phyloP scores from a whole-genome alignment of 345 rosid species.

The Cardamine chenopodiifolia region DNA sequence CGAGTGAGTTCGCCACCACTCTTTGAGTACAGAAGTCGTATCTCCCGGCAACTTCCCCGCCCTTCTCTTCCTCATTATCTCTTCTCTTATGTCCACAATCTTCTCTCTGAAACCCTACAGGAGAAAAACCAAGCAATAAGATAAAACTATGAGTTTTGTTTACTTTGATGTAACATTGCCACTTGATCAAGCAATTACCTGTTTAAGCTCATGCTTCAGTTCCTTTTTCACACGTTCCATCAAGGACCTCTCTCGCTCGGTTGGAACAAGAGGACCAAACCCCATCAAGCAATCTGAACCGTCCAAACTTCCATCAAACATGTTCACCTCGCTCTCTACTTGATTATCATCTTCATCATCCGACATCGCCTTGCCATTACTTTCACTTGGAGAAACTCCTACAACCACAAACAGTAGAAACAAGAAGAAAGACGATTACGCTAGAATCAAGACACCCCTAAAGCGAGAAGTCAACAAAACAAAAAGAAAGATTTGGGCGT shows the following conservation, averaged over 20 bases:
- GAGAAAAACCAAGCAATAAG: background rate
- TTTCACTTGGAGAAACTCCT: slow-evolving; percentile 83
- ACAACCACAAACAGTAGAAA: slow-evolving; percentile 25
- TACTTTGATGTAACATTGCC: background rate
- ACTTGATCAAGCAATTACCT: slow-evolving; percentile 47
- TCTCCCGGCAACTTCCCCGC: slow-evolving; percentile 93
- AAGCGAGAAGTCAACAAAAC: background rate
- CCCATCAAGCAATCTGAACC: slow-evolving; percentile 64
- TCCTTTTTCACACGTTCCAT: slow-evolving; percentile 90
- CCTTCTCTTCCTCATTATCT: slow-evolving; percentile 86
- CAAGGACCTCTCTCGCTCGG: slow-evolving; percentile 82
- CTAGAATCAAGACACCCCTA: background rate
- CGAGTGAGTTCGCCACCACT: slow-evolving; percentile 91
- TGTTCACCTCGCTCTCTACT: slow-evolving; percentile 65
- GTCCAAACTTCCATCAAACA: slow-evolving; percentile 56
- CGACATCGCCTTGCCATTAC: slow-evolving; percentile 88
- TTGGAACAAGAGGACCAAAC: slow-evolving; percentile 79
- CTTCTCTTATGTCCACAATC: slow-evolving; percentile 85
- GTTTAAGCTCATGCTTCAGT: slow-evolving; percentile 87
- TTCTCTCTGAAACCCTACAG: slow-evolving; percentile 80
- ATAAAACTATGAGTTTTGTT: background rate
- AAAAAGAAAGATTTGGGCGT: background rate
- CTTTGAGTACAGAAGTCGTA: slow-evolving; percentile 72
- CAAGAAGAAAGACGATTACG: background rate
- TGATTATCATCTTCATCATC: slow-evolving; percentile 85